A percentile compares a stretch with the other conserved stretches of the same genome.
phyloP scores from a whole-genome alignment of 2,329 filamentous ascomycete genomes.

The Onygenales sp. region DNA sequence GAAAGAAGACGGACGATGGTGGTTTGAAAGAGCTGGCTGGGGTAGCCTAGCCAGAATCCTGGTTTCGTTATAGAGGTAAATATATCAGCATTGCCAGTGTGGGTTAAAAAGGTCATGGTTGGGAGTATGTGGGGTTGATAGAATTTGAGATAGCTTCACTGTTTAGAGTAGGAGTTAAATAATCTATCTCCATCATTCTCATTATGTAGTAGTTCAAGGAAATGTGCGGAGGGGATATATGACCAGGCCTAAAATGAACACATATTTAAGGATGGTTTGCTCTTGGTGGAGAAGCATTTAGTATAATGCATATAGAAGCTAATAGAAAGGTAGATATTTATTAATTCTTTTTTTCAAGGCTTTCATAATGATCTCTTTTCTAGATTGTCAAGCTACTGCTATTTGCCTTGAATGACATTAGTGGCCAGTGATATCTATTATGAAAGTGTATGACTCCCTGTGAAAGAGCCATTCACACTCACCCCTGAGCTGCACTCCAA shows the following conservation, averaged over 20 bases:
- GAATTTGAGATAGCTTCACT: background rate
- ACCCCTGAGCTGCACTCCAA: background rate
- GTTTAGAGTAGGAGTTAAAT: background rate
- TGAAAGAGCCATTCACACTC: background rate
- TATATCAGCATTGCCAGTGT: slow-evolving; percentile 3
- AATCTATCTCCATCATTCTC: background rate
- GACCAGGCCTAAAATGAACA: slow-evolving; percentile 8
- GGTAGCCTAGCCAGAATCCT: background rate
- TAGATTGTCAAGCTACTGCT: background rate
- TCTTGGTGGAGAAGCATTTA: background rate
- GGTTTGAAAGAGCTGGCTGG: slow-evolving; percentile 1
- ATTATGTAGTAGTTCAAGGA: slow-evolving; percentile 7
- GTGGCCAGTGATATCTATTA: background rate
- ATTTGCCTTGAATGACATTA: background rate
- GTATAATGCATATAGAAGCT: background rate
- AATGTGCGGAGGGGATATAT: slow-evolving; percentile 5
- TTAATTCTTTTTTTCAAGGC: background rate
- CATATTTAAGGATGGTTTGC: slow-evolving; percentile 4
- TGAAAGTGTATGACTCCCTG: background rate
- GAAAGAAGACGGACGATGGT: slow-evolving; percentile 4
- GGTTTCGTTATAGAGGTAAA: background rate
- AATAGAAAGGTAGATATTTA: background rate
- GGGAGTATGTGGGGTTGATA: background rate
- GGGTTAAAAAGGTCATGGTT: background rate
- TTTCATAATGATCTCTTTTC: background rate